Evolutionary conservation across 169 alveolate species (phyloP).

Genomic region (Sarcocystis neurona): DNA sequence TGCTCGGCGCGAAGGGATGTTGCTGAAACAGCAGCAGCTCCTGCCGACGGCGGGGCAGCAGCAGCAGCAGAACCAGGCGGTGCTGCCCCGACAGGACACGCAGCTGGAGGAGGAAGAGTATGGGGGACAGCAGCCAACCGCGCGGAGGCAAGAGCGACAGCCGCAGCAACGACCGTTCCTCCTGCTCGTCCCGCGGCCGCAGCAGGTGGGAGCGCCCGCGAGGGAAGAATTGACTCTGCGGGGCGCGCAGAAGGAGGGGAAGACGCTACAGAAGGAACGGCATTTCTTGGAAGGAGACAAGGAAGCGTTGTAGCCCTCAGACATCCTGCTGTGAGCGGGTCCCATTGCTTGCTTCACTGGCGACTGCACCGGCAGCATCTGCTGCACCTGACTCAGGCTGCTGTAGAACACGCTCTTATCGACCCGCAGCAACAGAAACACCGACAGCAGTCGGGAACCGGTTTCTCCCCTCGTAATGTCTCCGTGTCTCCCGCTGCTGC

Average conservation of each 20-base stretch:
- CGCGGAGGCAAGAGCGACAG: no score
- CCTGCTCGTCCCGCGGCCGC: not conserved
- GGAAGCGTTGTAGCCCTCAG: not conserved
- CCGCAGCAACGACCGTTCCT: not conserved
- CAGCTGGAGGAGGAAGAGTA: not conserved
- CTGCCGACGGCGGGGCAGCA: not conserved
- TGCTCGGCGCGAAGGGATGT: not conserved
- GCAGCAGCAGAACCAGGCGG: no score
- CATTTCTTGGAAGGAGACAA: conserved; percentile 5
- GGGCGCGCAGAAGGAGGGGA: not conserved
- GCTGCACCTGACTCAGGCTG: not conserved
- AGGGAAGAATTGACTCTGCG: not conserved
- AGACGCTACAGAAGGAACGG: not conserved
- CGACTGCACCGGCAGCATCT: not conserved
- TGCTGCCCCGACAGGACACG: no score
- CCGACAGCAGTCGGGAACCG: no score
- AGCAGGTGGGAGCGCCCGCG: not conserved
- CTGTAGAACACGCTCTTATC: no score
- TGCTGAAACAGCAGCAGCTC: not conserved
- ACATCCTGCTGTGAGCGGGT: conserved; percentile 2
- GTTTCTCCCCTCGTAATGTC: no score
- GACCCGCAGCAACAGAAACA: no score
- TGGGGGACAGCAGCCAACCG: not conserved
- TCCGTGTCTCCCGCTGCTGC: no score
- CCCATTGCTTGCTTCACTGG: conserved; percentile 9